Evolutionary conservation across 768 basidiomycete species (phyloP).

Genomic region (Cubamyces sp.): DNA sequence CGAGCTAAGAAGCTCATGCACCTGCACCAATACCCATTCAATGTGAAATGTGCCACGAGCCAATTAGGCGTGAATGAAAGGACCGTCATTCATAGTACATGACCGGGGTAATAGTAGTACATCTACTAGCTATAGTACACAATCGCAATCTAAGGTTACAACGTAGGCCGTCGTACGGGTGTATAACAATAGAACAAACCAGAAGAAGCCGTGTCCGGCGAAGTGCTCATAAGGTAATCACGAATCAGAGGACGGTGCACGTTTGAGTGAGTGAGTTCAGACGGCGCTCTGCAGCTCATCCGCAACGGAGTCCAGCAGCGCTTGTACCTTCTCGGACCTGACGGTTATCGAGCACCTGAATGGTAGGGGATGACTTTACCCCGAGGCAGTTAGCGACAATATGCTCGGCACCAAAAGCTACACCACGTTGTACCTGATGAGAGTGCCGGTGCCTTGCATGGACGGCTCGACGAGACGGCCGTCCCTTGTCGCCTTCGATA

Average conservation of each 20-base stretch:
- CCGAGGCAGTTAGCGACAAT: neutral
- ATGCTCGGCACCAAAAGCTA: neutral
- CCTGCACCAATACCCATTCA: no score
- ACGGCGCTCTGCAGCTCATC: neutral
- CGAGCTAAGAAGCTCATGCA: no score
- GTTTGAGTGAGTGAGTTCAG: neutral
- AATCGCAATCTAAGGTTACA: no score
- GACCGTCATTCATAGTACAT: no score
- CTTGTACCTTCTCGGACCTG: constrained; percentile 27
- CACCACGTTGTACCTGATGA: constrained; percentile 26
- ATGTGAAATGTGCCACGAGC: no score
- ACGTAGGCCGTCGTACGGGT: no score
- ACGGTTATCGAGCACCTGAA: constrained; percentile 25
- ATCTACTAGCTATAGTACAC: no score
- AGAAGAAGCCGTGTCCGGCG: no score
- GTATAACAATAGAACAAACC: no score
- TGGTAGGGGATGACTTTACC: constrained; percentile 21
- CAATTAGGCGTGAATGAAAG: no score
- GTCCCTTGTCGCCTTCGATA: constrained; percentile 33
- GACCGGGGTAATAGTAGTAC: no score
- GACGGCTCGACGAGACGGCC: constrained; percentile 26
- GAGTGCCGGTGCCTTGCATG: constrained; percentile 21
- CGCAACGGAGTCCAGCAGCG: constrained; percentile 10
- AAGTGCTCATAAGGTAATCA: neutral
- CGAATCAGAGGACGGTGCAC: neutral